Conservation (phyloP, 169 alveolate genomes). For the Amoebophrya sp. region DNA sequence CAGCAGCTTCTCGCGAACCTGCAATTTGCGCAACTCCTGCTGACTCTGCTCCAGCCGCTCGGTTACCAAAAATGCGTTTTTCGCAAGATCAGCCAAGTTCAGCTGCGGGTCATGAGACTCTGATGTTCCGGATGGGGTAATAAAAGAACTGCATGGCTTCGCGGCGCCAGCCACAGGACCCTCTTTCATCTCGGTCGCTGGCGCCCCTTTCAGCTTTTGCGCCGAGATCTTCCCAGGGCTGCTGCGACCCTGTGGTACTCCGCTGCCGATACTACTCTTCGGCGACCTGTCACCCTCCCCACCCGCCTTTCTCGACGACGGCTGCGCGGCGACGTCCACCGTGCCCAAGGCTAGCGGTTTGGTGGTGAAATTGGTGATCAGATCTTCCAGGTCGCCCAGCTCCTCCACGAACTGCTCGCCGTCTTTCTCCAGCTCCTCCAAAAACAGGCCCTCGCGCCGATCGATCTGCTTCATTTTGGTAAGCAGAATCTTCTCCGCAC, state of each 20-base stretch:
- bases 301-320: too few species aligned
- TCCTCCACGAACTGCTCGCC: slow-evolving; percentile 1
- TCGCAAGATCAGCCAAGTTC: not conserved
- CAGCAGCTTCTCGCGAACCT: not conserved
- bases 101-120: too few species aligned
- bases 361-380: not conserved
- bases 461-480: not conserved
- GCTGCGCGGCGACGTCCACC: not conserved
- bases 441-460: not conserved
- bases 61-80: not conserved
- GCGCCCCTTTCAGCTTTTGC: not conserved
- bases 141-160: too few species aligned
- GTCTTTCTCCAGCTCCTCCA: not conserved
- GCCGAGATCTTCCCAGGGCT: not conserved
- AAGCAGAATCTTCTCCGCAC: not conserved
- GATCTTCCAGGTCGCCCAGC: not conserved
- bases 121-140: too few species aligned
- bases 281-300: too few species aligned
- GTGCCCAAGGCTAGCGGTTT: not conserved
- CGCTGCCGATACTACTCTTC: too few species aligned
- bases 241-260: too few species aligned
- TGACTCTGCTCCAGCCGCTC: not conserved
- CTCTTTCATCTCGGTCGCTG: too few species aligned
- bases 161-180: too few species aligned
- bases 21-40: not conserved